Percentiles rank a stretch among this genome's conserved stretches.
Evolutionary conservation across 129 eudicot genomes (phyloP).

Genomic region (Chrysanthemum lavandulifolium): DNA sequence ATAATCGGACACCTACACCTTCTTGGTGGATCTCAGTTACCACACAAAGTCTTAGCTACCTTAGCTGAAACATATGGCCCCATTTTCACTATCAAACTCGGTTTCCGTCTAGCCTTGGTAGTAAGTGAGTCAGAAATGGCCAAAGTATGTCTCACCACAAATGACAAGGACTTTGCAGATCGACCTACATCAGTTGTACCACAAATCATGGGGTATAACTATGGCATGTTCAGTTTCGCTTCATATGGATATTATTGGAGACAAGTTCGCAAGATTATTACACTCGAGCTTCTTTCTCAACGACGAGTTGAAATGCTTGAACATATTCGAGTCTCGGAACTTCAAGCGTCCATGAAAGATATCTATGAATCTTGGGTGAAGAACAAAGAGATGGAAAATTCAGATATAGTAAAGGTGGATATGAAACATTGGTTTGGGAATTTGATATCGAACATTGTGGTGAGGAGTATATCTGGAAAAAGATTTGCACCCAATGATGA

Average conservation of each 20-base stretch:
- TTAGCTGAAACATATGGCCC: conserved; percentile 42
- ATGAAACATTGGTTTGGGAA: conserved; percentile 31
- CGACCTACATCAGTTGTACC: conserved; percentile 13
- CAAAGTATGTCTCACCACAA: conserved; percentile 20
- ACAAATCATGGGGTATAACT: conserved; percentile 33
- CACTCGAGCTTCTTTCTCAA: conserved; percentile 32
- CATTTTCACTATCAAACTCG: conserved; percentile 34
- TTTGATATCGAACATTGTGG: conserved; percentile 7
- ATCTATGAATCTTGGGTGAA: conserved; percentile 16
- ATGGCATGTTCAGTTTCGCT: conserved; percentile 26
- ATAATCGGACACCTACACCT: conserved; percentile 39
- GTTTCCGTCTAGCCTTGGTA: conserved; percentile 28
- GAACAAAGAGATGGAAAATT: background rate
- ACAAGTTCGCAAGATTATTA: conserved; percentile 26
- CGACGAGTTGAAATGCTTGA: conserved; percentile 29
- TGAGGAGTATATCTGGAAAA: conserved; percentile 21
- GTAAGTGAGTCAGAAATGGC: conserved; percentile 31
- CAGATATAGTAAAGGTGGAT: conserved; percentile 25
- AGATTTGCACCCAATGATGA: conserved; percentile 8
- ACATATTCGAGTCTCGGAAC: conserved; percentile 26
- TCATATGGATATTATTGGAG: conserved; percentile 38
- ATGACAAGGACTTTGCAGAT: conserved; percentile 25
- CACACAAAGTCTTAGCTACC: conserved; percentile 22
- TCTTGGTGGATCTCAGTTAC: conserved; percentile 12
- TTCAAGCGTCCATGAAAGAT: conserved; percentile 15